Base-by-base conservation (phyloP, 1,284 basidiomycete genomes). In the Rhizopogon parksii region DNA sequence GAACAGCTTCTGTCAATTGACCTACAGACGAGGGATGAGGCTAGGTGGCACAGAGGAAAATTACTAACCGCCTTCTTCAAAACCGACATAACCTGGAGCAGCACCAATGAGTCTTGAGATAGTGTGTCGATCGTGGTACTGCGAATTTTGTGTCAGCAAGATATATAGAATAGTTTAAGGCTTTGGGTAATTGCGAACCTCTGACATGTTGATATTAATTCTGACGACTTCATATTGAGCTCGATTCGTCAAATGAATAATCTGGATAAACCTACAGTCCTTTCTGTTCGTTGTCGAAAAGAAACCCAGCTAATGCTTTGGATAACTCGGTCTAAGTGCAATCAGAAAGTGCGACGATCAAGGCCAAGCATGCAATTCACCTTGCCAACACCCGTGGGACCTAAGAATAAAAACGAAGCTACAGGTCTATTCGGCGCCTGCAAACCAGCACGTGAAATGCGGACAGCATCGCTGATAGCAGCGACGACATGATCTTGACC, bases 121-220 rank as follows among this genome's bases (percentile, higher is more conserved):
- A 0, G 91, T 94, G 62, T 96, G 91, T 53, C 90, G 79, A 59
- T 95, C 92, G 56, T 91, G 89, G 64, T 89, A 94, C 77, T 82
- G 58, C 27, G 38, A 34, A 24, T 15, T n/a, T 19, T n/a, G 4
- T 11, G 17, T 32, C 11, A 4, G 30, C 5, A 49, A 42, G 25
- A 12, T n/a, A 42, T 5, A 17, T 42, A 50, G 25, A 6, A 27
- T 24, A 43, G 8, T 1, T 40, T 39, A 14, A 35, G 12, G 43
- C 36, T 4, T 47, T 46, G 15, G 32, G 27, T 17, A 38, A 14
- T 15, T n/a, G 36, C 59, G 36, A 43, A 68, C 61, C 57, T 95
- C 91, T 8, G 87, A 91, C 90, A 93, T 93, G 63, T 94, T 93
- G 66, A 95, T 88, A 57, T 85, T 90, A 57, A 95, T 90, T 51